Conservation (phyloP, 306 rosid species). For the Vigna hirtella region DNA sequence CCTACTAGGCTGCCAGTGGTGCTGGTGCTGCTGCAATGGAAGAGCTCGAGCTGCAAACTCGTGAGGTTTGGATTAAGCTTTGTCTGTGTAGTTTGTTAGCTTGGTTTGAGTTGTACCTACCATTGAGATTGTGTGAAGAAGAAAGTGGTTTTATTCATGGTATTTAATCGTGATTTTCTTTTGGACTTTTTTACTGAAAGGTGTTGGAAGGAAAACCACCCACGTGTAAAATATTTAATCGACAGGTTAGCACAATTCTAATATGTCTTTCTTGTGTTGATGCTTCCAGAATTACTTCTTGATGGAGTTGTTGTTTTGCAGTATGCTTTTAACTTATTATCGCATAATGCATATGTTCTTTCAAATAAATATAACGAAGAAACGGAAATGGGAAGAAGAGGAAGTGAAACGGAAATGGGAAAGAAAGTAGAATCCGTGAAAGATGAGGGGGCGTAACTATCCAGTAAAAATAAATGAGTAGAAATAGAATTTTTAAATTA, state of each 20-base stretch:
- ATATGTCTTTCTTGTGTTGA: no score
- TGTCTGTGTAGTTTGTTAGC: constrained; percentile 18
- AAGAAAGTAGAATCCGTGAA: no score
- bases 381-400: no score
- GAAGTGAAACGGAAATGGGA: no score
- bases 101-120: not conserved
- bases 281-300: no score
- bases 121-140: not conserved
- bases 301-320: no score
- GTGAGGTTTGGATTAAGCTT: constrained; percentile 63
- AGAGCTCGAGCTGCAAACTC: constrained; percentile 94
- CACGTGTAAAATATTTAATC: constrained; percentile 79
- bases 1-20: constrained; percentile 98
- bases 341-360: no score
- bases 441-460: no score
- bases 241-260: constrained; percentile 69
- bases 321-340: no score
- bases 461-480: no score
- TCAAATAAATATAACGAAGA: no score
- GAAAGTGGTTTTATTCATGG: not conserved
- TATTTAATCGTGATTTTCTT: constrained; percentile 1
- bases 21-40: constrained; percentile 99
- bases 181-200: constrained; percentile 44
- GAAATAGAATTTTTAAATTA: no score
- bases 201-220: constrained; percentile 84